Evolutionary conservation across 1,284 basidiomycete genomes (phyloP), one percentile per base, ranked within the genome.

Genomic region (Sutorius eximius): DNA sequence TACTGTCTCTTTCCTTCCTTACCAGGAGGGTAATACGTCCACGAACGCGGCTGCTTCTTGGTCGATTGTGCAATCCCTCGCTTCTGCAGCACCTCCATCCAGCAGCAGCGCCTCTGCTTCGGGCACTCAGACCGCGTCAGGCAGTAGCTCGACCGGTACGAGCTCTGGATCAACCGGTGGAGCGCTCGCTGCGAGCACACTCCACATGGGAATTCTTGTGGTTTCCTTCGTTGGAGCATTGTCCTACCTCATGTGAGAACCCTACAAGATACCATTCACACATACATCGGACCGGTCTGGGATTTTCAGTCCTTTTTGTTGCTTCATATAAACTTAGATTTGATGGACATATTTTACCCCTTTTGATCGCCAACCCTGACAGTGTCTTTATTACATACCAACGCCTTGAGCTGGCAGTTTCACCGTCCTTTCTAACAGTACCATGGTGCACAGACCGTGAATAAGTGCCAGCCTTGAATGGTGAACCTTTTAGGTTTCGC

Each of bases 1-100:
- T 43, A 73, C 79, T 5, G 77, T 94, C 40, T 82, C 81, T 47
- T 93, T 82, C 77, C 73, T 93, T 38, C 76, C 85, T 1, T 88
- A 85, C 71, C 81, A 73, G 49, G 70, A 80, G 49, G 75, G 72
- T 30, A 77, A 80, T 60, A 68, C 70, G 6, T 64, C 66, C 7
- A 71, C 73, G 37, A 83, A 82, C 69, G 63, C 75, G 3, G 71
- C 69, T 2, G 81, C 82, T 3, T 61, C 71, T n/a, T 86, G 85
- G 83, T 71, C 72, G 29, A 60, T 62, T 18, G 76, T 85, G 30
- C 57, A 66, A 12, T 58, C 67, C 34, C 70, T 82, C 20, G 66
- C 70, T 40, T 58, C 67, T 32, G 62, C 68, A 15, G 71, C 71
- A 12, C 67, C 74, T 18, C 57, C 70, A 0, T 61, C 72, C 9